Evolutionary conservation across 2,329 filamentous ascomycete species (phyloP).

Genomic region (Aspergillus arachidicola): DNA sequence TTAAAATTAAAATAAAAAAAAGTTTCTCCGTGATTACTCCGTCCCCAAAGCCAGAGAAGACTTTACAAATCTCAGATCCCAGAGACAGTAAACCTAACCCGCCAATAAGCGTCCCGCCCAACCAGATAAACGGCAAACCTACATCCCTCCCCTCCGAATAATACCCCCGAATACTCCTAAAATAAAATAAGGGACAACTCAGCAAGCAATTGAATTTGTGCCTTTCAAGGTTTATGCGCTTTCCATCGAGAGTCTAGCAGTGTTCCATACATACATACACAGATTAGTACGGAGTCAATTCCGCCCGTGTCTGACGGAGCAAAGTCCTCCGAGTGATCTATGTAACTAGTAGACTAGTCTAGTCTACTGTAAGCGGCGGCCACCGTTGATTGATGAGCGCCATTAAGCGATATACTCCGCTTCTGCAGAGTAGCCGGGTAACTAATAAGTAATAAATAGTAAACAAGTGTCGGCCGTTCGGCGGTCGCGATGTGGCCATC

Average conservation of each 20-base stretch:
- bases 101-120: neutral
- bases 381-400: neutral
- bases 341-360: constrained; percentile 1
- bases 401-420: neutral
- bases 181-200: neutral
- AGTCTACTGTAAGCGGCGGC: neutral
- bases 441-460: neutral
- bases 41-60: neutral
- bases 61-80: neutral
- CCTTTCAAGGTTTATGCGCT: neutral
- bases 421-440: neutral
- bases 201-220: neutral
- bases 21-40: constrained; percentile 2
- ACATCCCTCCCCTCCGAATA: neutral
- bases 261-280: neutral
- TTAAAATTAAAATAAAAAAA: neutral
- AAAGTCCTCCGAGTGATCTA: constrained; percentile 12
- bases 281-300: neutral
- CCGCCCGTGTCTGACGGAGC: constrained; percentile 9
- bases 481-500: neutral
- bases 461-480: neutral
- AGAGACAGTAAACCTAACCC: neutral
- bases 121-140: neutral
- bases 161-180: neutral
- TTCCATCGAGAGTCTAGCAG: neutral